Percentiles rank a stretch among this genome's conserved stretches.
Conservation (phyloP, 2,329 filamentous ascomycete genomes). For the Fusarium siculi region DNA sequence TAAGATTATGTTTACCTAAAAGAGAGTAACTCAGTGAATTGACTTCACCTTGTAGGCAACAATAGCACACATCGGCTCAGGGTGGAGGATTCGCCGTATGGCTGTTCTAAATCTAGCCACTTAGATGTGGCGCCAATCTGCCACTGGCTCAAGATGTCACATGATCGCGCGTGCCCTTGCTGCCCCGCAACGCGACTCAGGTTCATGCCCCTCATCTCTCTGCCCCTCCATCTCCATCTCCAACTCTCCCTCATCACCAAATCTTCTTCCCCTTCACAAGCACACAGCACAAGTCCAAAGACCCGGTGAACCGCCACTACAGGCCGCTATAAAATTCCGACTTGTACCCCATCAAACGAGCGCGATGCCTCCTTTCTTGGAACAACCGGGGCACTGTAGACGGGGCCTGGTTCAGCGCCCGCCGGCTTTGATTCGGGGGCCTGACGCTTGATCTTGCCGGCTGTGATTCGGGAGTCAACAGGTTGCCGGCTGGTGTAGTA, state of each 20-base stretch:
- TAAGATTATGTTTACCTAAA: fast-evolving
- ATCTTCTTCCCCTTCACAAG: background rate
- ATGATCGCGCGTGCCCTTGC: background rate
- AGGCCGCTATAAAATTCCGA: background rate
- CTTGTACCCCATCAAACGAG: background rate
- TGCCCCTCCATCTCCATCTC: background rate
- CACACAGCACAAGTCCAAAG: background rate
- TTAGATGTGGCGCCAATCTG: background rate
- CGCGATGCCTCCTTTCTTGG: background rate
- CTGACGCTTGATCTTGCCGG: background rate
- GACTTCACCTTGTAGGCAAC: background rate
- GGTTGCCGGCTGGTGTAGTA: background rate
- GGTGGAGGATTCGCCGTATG: background rate
- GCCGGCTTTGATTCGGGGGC: background rate
- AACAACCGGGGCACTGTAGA: background rate
- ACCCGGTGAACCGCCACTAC: background rate
- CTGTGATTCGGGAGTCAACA: background rate
- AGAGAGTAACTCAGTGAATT: fast-evolving
- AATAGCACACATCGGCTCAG: background rate
- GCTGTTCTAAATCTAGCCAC: background rate
- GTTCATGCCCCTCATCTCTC: background rate
- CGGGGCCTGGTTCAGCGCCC: background rate
- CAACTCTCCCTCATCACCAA: background rate
- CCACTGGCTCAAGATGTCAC: background rate
- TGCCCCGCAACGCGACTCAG: background rate